A percentile compares a stretch with the other conserved stretches of the same genome.
Conservation (phyloP, 2,329 filamentous ascomycete genomes). For the Claviceps arundinis region DNA sequence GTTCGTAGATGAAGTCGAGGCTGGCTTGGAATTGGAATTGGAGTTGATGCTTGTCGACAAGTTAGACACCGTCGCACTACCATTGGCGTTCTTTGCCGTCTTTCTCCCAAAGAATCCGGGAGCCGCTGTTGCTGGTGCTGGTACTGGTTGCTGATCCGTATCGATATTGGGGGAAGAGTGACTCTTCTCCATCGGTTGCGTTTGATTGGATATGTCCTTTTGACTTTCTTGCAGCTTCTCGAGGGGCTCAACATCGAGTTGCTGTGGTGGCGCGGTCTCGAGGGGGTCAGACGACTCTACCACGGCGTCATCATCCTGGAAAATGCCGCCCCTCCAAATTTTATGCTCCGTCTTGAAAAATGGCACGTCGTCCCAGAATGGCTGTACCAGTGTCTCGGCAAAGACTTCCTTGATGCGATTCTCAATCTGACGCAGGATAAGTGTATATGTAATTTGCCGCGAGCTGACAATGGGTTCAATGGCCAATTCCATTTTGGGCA, state of each 20-base stretch:
- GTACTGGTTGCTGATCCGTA: slow-evolving; percentile 22
- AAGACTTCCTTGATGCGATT: slow-evolving; percentile 89
- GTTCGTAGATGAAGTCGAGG: slow-evolving; percentile 17
- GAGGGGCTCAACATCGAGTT: slow-evolving; percentile 36
- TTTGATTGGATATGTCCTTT: slow-evolving; percentile 23
- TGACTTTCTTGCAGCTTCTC: slow-evolving; percentile 33
- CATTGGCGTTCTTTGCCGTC: slow-evolving; percentile 23
- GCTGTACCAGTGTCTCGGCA: slow-evolving; percentile 78
- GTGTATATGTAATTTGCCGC: slow-evolving; percentile 85
- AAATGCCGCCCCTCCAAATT: slow-evolving; percentile 75
- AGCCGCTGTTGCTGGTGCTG: slow-evolving; percentile 20
- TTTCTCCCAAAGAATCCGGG: slow-evolving; percentile 39
- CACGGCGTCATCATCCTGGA: slow-evolving; percentile 40
- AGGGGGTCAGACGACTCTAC: slow-evolving; percentile 17
- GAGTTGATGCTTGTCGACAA: slow-evolving; percentile 37
- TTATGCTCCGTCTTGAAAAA: slow-evolving; percentile 75
- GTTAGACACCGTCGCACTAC: slow-evolving; percentile 18
- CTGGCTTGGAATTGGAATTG: slow-evolving; percentile 14
- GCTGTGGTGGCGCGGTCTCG: slow-evolving; percentile 17
- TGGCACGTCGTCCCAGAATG: slow-evolving; percentile 92
- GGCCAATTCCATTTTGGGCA: slow-evolving; percentile 86
- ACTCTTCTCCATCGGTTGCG: slow-evolving; percentile 42
- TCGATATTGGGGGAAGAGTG: slow-evolving; percentile 31
- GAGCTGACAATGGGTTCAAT: slow-evolving; percentile 93
- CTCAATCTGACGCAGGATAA: slow-evolving; percentile 87